Base-by-base conservation (phyloP, 257 asterid genomes). In the Leonotis leonurus region DNA sequence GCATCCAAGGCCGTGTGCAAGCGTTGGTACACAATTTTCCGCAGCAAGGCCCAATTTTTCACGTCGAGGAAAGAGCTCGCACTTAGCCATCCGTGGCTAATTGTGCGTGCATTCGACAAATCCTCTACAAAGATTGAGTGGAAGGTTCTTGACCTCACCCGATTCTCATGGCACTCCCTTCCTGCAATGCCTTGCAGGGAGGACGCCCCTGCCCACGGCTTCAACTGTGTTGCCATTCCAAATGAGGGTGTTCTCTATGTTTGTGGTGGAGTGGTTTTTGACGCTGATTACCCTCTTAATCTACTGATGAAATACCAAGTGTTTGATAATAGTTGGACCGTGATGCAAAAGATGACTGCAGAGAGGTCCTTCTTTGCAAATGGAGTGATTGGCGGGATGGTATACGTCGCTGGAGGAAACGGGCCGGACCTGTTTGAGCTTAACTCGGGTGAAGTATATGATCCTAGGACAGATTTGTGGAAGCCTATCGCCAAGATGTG, bases 111-210 rank as follows among this genome's bases (percentile, higher is more conserved):
- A 7, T 83, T 72, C 44, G 88, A 88, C 65, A 92, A 88, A 62
- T 81, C 90, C 62, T 83, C 95, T 1, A 85, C 89, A 10, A 89
- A 80, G 69, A 84, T 83, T 3, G 83, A 79, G 62, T 91, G 96
- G 96, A 81, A 81, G 70, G 95, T 88, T 68, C 85, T 91, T 2
- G 88, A 91, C 40, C 84, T 91, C 4, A 74, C 62, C 7, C 78
- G 72, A 29, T 73, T 77, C 20, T 69, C 87, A 1, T 91, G 98
- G 98, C 98, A 91, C 74, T 20, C 85, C 1, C 81, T 88, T 50
- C 97, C 97, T 0, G 71, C 89, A 8, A 91, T 91, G 98, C 98
- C 98, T 5, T 88, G 93, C 76, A 88, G 75, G 75, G 95, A 84
- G 17, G 81, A 80, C 65, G 89, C 78, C 13, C 81, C 92, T 44